A percentile compares a stretch with the other conserved stretches of the same genome.
Conservation (phyloP, 441 rosid genomes). For the Kokia cookei region DNA sequence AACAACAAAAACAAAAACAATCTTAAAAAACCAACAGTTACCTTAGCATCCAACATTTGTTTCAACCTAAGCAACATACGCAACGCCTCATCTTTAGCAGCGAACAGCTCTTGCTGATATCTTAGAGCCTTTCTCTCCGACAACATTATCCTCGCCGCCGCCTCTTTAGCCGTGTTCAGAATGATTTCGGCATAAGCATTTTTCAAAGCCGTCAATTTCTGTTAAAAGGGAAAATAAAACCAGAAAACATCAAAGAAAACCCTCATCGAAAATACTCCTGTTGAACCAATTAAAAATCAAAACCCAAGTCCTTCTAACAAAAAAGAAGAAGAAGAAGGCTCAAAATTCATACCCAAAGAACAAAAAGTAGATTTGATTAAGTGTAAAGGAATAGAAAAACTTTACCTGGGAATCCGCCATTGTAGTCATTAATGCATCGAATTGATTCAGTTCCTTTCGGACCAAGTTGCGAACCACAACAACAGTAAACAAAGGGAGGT, state of each 20-base stretch:
- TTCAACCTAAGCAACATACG: slow-evolving; percentile 79
- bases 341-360: background rate
- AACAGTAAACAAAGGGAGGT: slow-evolving; percentile 7
- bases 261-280: background rate
- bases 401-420: slow-evolving; percentile 81
- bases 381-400: slow-evolving; percentile 13
- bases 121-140: slow-evolving; percentile 79
- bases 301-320: background rate
- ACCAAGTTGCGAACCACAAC: slow-evolving; percentile 30
- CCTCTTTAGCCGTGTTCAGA: slow-evolving; percentile 85
- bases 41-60: slow-evolving; percentile 82
- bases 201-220: slow-evolving; percentile 86
- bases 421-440: slow-evolving; percentile 17
- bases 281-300: slow-evolving; percentile 12
- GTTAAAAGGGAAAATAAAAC: background rate
- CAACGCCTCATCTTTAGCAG: slow-evolving; percentile 69
- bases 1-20: background rate
- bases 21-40: slow-evolving; percentile 16
- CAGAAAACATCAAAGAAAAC: slow-evolving; percentile 15
- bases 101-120: slow-evolving; percentile 62
- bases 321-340: background rate
- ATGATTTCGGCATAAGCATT: slow-evolving; percentile 94
- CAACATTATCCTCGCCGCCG: slow-evolving; percentile 82
- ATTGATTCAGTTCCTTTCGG: slow-evolving; percentile 27
- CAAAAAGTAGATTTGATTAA: slow-evolving; percentile 2